These are phyloP conservation scores for Lunularia cruciata DNA, from an alignment of 225 moss, liverwort and hornwort genomes.

Conservation along the genomic window DNA sequence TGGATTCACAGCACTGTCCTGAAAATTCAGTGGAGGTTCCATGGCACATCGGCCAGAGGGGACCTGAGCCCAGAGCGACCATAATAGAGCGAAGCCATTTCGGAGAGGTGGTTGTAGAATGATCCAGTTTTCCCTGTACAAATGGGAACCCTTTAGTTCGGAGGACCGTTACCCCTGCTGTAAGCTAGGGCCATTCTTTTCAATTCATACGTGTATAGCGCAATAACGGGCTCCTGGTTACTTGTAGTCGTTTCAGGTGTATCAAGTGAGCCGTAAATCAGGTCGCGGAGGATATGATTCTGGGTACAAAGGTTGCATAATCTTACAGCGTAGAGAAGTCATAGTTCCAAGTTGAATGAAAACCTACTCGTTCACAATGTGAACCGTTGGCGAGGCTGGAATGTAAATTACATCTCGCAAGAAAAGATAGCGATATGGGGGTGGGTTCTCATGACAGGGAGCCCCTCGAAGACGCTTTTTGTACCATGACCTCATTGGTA, in stretches of 20 bases:
- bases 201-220: constrained; percentile 23
- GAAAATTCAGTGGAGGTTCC: constrained; percentile 14
- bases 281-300: background rate
- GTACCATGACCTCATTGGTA: background rate
- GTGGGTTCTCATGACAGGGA: background rate
- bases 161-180: background rate
- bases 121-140: constrained; percentile 27
- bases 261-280: background rate
- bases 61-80: background rate
- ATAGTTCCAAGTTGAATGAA: background rate
- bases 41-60: background rate
- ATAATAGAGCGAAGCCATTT: constrained; percentile 15
- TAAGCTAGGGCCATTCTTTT: constrained; percentile 30
- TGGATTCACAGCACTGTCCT: background rate
- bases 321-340: background rate
- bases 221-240: constrained; percentile 23
- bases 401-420: constrained; percentile 17
- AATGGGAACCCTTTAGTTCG: constrained; percentile 15
- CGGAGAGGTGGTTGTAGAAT: constrained; percentile 5
- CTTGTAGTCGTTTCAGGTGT: constrained; percentile 10
- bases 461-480: background rate
- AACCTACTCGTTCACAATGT: background rate
- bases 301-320: background rate
- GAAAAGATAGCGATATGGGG: constrained; percentile 15
- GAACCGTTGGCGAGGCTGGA: constrained; percentile 2